Evolutionary conservation across 2,329 filamentous ascomycete species (phyloP), one percentile per base, ranked within the genome.

Genomic region (Emmonsiellopsis sp.): DNA sequence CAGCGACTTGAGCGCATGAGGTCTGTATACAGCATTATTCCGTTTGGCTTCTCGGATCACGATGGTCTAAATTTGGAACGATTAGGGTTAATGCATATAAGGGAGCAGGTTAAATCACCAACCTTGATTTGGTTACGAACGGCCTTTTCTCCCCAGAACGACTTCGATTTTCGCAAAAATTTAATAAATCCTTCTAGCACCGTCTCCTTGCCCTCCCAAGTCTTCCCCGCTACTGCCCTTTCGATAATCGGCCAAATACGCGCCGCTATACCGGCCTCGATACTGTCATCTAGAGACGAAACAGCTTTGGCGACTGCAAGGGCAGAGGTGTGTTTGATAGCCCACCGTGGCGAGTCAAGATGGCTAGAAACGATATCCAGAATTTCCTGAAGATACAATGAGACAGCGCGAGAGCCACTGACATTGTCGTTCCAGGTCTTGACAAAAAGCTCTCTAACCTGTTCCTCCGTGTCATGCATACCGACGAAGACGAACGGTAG

Each of bases 351-450:
- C 1, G 87, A 90, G 35, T 87, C 84, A 7, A 97, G 75, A 51
- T 89, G 80, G 37, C 78, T 75, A 37, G 81, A 76, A 1, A 84
- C 81, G 1, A 97, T 76, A 0, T 70, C 72, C 3, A 87, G 77
- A 60, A 97, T 95, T 70, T 98, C 93, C 38, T 79, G 79, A 6
- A 95, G 79, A 65, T 95, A 95, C 1, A 95, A 80, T 46, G 86
- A 80, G 5, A 95, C 88, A 0, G 88, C 86, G 32, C 91, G 83
- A 34, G 80, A 83, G 44, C 89, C 91, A 49, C 91, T 92, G 0
- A 94, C 91, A 63, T 95, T 91, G 61, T 95, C 88, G 48, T 82
- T 80, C 93, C 93, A 98, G 0, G 90, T 89, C 54, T 90, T 86
- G 38, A 82, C 77, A 64, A 94, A 95, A n/a, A 84, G 80, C 59